Conservation (phyloP, 345 rosid species). For the Pistacia vera region DNA sequence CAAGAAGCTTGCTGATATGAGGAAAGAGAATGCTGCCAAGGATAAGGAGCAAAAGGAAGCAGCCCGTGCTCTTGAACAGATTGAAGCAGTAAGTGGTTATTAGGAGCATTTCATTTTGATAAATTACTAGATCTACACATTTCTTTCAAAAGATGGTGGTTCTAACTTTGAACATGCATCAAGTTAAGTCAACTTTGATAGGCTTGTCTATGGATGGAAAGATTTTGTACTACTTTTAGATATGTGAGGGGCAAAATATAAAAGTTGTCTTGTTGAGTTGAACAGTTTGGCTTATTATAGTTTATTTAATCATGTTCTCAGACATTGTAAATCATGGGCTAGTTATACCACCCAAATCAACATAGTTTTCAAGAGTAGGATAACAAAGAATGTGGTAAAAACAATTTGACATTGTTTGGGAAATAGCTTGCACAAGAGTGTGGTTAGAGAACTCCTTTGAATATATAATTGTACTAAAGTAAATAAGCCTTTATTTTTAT, state of each 20-base stretch:
- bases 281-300: neutral
- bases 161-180: neutral
- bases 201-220: neutral
- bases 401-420: neutral
- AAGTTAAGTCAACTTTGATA: constrained; percentile 3
- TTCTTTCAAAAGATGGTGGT: constrained; percentile 3
- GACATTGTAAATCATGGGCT: neutral
- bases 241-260: neutral
- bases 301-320: no score
- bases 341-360: neutral
- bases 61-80: constrained; percentile 71
- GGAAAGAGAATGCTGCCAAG: constrained; percentile 78
- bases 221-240: neutral
- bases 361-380: neutral
- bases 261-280: neutral
- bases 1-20: constrained; percentile 70
- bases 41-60: constrained; percentile 82
- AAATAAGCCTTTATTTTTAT: neutral
- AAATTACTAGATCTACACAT: neutral
- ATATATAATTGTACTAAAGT: neutral
- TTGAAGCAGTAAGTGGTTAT: constrained; percentile 72
- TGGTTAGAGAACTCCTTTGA: neutral
- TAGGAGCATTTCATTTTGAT: neutral
- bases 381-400: neutral
- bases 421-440: neutral